Evolutionary conservation across 768 basidiomycete species (phyloP), one percentile per base, ranked within the genome.

Genomic region (Epithele typhae): DNA sequence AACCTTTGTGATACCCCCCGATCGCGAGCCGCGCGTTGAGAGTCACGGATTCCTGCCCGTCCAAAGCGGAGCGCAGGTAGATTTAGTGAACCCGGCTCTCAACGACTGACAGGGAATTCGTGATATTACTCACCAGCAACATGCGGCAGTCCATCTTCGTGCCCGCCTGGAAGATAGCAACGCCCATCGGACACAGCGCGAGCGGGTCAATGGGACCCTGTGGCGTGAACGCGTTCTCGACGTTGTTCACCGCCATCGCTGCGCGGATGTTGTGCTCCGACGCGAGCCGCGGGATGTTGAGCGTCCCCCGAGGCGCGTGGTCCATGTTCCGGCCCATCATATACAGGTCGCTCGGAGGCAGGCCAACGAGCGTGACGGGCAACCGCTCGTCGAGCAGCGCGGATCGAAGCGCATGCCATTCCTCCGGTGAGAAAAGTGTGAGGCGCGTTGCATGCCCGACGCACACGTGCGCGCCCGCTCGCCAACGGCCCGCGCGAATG

Each of bases 191-290:
- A 40, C 79, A 76, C 43, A 84, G 63, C 5, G 72, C 68, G n/a
- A 85, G 64, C 8, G 82, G 81, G 65, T 82, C 82, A 36, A 78
- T 58, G 22, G 73, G 74, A 42, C 82, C 83, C 64, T 84, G 82
- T 33, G 82, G 84, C 27, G 78, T 84, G 60, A 83, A 85, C 24
- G 79, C 76, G 53, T 84, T 85, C 52, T 75, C 76, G 55, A 82
- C 73, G 56, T 83, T 82, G 62, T 83, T 82, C 30, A 83, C 76
- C 45, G 75, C 69, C 72, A 81, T 72, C 43, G 78, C 78, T 43
- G 78, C 64, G 37, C 70, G 65, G 24, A 82, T 48, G 10, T 72
- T 69, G 57, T 74, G 70, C 41, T 72, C 65, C 50, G 61, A 62
- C 49, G 64, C 65, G 37, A 79, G 64, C 46, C 71, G 62, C 19